Conservation (phyloP, 2,329 filamentous ascomycete genomes). For the Paecilomyces dactylethromorphus region DNA sequence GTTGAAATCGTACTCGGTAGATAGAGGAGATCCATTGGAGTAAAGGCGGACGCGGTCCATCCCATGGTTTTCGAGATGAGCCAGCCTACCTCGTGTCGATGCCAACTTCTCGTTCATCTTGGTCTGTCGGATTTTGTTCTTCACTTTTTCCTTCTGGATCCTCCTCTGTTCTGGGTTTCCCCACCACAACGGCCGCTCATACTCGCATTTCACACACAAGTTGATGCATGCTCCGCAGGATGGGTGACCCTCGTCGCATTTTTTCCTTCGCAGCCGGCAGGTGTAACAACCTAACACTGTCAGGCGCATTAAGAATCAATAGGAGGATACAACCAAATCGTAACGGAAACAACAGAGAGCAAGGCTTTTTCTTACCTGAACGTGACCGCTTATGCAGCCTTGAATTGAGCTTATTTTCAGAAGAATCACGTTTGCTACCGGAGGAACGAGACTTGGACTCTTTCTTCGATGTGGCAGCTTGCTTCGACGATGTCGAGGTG, state of each 20-base stretch:
- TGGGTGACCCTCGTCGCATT: conserved; percentile 63
- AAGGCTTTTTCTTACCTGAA: conserved; percentile 58
- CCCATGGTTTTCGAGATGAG: conserved; percentile 59
- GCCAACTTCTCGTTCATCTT: conserved; percentile 84
- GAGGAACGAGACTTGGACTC: background rate
- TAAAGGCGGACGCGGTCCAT: conserved; percentile 62
- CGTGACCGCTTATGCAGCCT: conserved; percentile 93
- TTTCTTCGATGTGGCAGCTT: background rate
- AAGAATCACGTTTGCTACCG: background rate
- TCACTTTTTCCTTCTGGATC: conserved; percentile 89
- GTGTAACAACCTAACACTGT: conserved; percentile 55
- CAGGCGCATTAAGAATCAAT: conserved; percentile 20
- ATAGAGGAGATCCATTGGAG: conserved; percentile 75
- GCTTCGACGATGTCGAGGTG: background rate
- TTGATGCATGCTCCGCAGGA: conserved; percentile 58
- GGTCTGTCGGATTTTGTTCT: conserved; percentile 94
- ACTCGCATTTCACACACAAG: conserved; percentile 84
- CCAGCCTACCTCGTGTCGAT: conserved; percentile 40
- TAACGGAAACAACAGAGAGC: conserved; percentile 4
- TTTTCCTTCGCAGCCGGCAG: conserved; percentile 61
- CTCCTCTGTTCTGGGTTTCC: conserved; percentile 81
- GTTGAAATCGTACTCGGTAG: conserved; percentile 59
- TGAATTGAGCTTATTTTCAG: conserved; percentile 20
- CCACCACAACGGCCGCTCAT: conserved; percentile 97
- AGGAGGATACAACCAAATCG: conserved; percentile 6